A percentile compares a stretch with the other conserved stretches of the same genome.
Evolutionary conservation across 106 monocot genomes (phyloP).

Genomic region (Apostasia shenzhenica): DNA sequence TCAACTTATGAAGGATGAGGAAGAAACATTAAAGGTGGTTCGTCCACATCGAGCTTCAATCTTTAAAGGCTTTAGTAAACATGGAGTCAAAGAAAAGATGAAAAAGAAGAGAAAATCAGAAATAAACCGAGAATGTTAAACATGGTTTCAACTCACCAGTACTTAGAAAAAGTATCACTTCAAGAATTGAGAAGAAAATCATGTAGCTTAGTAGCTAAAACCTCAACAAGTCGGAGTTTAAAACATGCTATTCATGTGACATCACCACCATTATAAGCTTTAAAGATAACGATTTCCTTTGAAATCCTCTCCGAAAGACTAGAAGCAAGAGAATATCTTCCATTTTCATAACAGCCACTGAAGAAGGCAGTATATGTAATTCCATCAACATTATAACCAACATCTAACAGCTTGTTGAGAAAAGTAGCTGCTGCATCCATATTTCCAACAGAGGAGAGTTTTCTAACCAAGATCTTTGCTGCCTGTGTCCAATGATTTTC

Average conservation of each 20-base stretch:
- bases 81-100: no score
- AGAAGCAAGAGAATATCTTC: slow-evolving; percentile 66
- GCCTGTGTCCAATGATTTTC: slow-evolving; percentile 55
- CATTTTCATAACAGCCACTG: slow-evolving; percentile 70
- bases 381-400: slow-evolving; percentile 31
- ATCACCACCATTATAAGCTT: background rate
- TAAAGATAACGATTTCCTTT: slow-evolving; percentile 9
- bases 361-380: slow-evolving; percentile 67
- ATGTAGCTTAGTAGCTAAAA: no score
- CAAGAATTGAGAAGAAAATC: no score
- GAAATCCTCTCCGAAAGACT: slow-evolving; percentile 57
- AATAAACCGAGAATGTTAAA: no score
- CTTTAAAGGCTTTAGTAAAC: no score
- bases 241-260: background rate
- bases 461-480: slow-evolving; percentile 71
- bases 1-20: no score
- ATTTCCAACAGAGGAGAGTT: slow-evolving; percentile 57
- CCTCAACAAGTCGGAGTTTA: no score
- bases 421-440: slow-evolving; percentile 51
- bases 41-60: no score
- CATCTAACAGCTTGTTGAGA: slow-evolving; percentile 56
- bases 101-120: no score
- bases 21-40: no score
- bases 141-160: no score
- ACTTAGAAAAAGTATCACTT: no score